Base-by-base conservation (phyloP, 2,329 filamentous ascomycete species). In the Thielaviopsis punctulata region DNA sequence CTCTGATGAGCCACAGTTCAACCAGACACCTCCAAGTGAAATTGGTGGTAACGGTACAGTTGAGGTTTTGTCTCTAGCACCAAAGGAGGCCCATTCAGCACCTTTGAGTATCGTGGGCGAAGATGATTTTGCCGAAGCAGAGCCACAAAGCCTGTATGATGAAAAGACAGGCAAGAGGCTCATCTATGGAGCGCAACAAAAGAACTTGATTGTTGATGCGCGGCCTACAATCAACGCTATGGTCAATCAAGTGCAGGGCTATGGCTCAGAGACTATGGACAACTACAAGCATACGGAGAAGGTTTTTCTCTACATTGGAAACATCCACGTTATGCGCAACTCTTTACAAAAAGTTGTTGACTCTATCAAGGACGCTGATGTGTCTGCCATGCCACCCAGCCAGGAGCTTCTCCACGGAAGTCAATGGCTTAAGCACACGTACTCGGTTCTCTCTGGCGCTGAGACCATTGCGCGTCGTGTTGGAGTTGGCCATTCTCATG, bases 251-350 rank as follows among this genome's bases (percentile, higher is more conserved):
- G 86, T 89, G 3, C 81, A 90, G 57, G 92, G 92, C 6, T 80
- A 89, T 64, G 92, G 92, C 2, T 95, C 90, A 0, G 92, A 98
- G 66, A 95, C 95, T 61, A 95, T 96, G 86, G 86, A 95, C 58
- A 84, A 95, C 66, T 98, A 98, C 69, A 86, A 84, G 56, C 90
- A 89, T 61, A 87, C 88, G 15, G 83, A 82, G 55, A 95, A 95
- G 66, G 83, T 84, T 25, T 98, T 93, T 62, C 75, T 98, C 52
- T 92, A 86, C 57, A 98, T 98, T 61, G 90, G 93, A 64, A 98
- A 98, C 63, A 96, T 98, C 55, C 92, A 98, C 62, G 88, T 95
- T 56, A 98, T 98, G 92, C 78, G 92, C 53, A 84, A 84, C 56
- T 96, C 90, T 1, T 72, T 98, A 30, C 82, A 84, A 59, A 90